These are phyloP conservation scores for Tagetes erecta DNA, from an alignment of 129 eudicot species.

Conservation along the genomic window DNA sequence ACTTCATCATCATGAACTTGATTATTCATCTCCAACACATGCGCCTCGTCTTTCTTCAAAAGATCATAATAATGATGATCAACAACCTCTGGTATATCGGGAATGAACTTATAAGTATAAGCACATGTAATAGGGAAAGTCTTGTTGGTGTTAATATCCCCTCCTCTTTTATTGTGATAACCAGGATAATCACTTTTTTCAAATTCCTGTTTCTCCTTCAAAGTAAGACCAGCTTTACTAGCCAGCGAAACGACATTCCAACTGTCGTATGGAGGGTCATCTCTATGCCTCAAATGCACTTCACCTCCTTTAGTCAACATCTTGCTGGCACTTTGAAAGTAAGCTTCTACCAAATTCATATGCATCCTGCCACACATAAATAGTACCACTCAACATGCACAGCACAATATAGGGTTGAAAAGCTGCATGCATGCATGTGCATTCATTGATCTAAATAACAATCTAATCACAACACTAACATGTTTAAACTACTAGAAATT, in stretches of 20 bases:
- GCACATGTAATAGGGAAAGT: constrained; percentile 41
- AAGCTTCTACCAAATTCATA: constrained; percentile 33
- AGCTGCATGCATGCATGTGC: too few relatives aligned
- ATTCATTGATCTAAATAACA: neutral
- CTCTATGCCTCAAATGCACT: constrained; percentile 52
- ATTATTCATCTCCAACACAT: constrained; percentile 3
- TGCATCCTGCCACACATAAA: constrained; percentile 37
- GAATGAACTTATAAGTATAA: constrained; percentile 41
- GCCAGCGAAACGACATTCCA: constrained; percentile 51
- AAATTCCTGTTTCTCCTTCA: constrained; percentile 36
- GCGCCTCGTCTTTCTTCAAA: neutral
- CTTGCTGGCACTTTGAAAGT: constrained; percentile 40
- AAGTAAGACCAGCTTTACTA: constrained; percentile 24
- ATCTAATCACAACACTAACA: neutral
- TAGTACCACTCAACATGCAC: neutral
- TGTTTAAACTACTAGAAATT: neutral
- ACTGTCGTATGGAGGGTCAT: constrained; percentile 36
- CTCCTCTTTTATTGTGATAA: constrained; percentile 50
- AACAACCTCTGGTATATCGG: constrained; percentile 13
- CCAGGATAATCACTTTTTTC: constrained; percentile 33
- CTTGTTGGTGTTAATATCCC: constrained; percentile 30
- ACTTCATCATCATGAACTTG: neutral
- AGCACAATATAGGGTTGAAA: neutral
- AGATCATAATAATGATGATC: neutral
- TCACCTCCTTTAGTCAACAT: constrained; percentile 49